Percentiles rank a stretch among this genome's conserved stretches.
These are phyloP conservation scores for Aspergillus viridinutans DNA, from an alignment of 2,329 filamentous ascomycete species.

Conservation along the genomic window DNA sequence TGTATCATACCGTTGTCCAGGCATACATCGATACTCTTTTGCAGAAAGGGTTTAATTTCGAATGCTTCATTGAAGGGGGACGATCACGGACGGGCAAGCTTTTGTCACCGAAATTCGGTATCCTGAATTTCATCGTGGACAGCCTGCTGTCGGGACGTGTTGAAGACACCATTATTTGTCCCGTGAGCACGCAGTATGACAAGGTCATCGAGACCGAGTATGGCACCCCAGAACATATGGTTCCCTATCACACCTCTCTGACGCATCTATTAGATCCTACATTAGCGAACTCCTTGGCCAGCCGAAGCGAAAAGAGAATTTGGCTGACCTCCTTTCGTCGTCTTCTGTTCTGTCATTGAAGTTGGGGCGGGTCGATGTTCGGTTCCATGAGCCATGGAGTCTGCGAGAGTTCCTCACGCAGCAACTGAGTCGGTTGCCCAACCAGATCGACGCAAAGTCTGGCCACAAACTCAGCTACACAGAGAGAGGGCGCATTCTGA, in stretches of 20 bases:
- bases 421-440: slow-evolving; percentile 60
- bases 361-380: slow-evolving; percentile 86
- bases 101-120: slow-evolving; percentile 90
- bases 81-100: slow-evolving; percentile 91
- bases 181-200: slow-evolving; percentile 96
- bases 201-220: slow-evolving; percentile 94
- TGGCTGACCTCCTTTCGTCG: slow-evolving; percentile 81
- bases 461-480: slow-evolving; percentile 44
- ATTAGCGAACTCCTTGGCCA: slow-evolving; percentile 90
- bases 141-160: slow-evolving; percentile 84
- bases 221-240: slow-evolving; percentile 9
- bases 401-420: slow-evolving; percentile 74
- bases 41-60: slow-evolving; percentile 87
- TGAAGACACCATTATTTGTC: slow-evolving; percentile 86
- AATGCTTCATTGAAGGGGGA: slow-evolving; percentile 96
- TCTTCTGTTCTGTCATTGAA: slow-evolving; percentile 86
- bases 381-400: slow-evolving; percentile 96
- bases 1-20: slow-evolving; percentile 92
- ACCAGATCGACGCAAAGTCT: slow-evolving; percentile 31
- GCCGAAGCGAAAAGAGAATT: slow-evolving; percentile 92
- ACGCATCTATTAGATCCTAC: slow-evolving; percentile 59
- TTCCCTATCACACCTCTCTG: slow-evolving; percentile 3
- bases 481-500: slow-evolving; percentile 67
- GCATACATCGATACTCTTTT: slow-evolving; percentile 91
- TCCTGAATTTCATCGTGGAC: slow-evolving; percentile 85